Evolutionary conservation across 805 yeast species (phyloP).

Genomic region (Hanseniaspora taiwanica): DNA sequence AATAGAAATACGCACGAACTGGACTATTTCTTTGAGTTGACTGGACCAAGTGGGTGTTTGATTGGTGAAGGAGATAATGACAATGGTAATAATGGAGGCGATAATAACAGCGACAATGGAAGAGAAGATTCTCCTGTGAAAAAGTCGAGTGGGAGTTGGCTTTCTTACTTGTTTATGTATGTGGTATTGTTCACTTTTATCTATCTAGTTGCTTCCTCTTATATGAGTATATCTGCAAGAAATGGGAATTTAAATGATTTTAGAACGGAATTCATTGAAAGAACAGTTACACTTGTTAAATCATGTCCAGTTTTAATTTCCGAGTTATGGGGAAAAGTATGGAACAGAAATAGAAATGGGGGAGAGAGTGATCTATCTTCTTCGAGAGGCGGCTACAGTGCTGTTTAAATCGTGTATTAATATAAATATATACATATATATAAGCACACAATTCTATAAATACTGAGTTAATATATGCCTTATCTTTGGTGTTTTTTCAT

Average conservation of each 20-base stretch:
- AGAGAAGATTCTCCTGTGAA: constrained; percentile 19
- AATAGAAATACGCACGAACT: constrained; percentile 8
- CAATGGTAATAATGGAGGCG: constrained; percentile 11
- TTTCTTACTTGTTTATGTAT: constrained; percentile 68
- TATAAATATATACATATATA: constrained; percentile 1
- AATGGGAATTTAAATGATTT: constrained; percentile 55
- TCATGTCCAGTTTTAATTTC: constrained; percentile 52
- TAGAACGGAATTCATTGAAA: constrained; percentile 63
- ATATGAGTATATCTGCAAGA: constrained; percentile 56
- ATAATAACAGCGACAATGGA: constrained; percentile 17
- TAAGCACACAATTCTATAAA: background rate
- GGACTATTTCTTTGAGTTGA: constrained; percentile 20
- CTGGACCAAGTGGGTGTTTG: constrained; percentile 34
- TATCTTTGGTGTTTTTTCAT: constrained; percentile 34
- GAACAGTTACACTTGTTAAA: constrained; percentile 40
- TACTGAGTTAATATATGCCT: background rate
- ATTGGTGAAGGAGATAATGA: constrained; percentile 17
- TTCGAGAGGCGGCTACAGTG: constrained; percentile 80
- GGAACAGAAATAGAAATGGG: constrained; percentile 33
- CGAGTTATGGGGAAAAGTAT: constrained; percentile 55
- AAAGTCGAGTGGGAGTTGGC: constrained; percentile 30
- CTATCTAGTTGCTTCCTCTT: constrained; percentile 56
- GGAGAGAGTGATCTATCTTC: constrained; percentile 3
- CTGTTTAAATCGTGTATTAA: constrained; percentile 39
- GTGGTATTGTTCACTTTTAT: constrained; percentile 57